phyloP scores from a whole-genome alignment of 768 basidiomycete species.

The Fomitopsis pulvina region DNA sequence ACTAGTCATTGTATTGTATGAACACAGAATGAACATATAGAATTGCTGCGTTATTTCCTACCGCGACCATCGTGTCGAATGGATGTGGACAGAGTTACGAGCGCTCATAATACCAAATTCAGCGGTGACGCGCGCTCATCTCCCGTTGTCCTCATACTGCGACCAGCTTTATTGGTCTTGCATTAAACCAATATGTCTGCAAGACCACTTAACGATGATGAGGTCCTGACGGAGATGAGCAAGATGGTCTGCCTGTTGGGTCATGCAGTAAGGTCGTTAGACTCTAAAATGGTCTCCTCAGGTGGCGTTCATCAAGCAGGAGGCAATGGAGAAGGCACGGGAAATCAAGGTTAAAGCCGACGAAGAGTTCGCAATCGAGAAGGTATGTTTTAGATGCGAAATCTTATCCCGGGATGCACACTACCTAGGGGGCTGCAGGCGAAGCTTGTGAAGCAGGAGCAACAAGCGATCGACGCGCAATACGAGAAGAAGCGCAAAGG shows the following conservation, averaged over 20 bases:
- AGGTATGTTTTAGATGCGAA: constrained; percentile 40
- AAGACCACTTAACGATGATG: constrained; percentile 86
- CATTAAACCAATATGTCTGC: constrained; percentile 44
- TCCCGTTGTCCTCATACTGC: background rate
- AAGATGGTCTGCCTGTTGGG: constrained; percentile 73
- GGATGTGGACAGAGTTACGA: too few species aligned
- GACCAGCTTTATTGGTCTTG: background rate
- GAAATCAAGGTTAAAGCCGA: constrained; percentile 98
- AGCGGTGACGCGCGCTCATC: background rate
- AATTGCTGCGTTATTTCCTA: too few species aligned
- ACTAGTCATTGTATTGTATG: too few species aligned
- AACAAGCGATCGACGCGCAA: constrained; percentile 87
- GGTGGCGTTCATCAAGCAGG: constrained; percentile 99
- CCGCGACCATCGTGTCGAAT: too few species aligned
- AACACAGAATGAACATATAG: too few species aligned
- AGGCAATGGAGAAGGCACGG: constrained; percentile 93
- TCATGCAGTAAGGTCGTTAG: background rate
- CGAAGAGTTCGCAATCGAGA: constrained; percentile 98
- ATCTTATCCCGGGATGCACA: too few species aligned
- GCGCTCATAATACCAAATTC: background rate
- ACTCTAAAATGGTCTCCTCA: constrained; percentile 24
- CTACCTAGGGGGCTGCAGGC: constrained; percentile 45
- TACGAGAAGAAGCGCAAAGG: constrained; percentile 97
- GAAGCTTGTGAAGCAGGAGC: constrained; percentile 94
- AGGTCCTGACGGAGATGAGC: constrained; percentile 95